Evolutionary conservation across 495 filamentous ascomycete genomes (phyloP).

Genomic region (Lasiosphaeria miniovina): DNA sequence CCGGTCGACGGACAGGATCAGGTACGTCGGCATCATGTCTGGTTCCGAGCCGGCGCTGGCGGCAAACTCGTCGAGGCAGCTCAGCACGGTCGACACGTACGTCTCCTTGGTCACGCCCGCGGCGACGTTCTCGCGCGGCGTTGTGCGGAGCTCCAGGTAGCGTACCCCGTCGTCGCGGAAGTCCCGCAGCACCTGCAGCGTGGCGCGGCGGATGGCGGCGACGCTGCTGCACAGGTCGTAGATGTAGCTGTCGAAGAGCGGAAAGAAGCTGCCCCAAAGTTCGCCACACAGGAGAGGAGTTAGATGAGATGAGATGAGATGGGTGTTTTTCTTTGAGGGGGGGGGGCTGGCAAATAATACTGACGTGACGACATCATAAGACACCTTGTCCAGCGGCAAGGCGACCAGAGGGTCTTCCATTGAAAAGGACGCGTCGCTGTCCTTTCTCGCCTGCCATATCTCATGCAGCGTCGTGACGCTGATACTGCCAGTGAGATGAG

Average conservation of each 20-base stretch:
- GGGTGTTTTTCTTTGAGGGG: not conserved
- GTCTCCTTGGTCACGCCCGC: conserved; percentile 53
- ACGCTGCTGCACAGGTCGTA: conserved; percentile 66
- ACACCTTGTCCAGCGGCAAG: conserved; percentile 66
- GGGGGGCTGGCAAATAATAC: conserved; percentile 27
- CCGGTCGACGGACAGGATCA: conserved; percentile 78
- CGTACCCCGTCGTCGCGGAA: conserved; percentile 71
- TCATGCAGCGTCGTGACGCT: conserved; percentile 71
- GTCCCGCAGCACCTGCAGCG: conserved; percentile 63
- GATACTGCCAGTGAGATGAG: conserved; percentile 81
- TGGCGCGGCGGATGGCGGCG: conserved; percentile 57
- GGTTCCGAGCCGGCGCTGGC: not conserved
- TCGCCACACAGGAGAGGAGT: conserved; percentile 13
- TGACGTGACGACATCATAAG: conserved; percentile 69
- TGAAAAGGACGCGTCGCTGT: conserved; percentile 44
- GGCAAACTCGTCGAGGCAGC: conserved; percentile 52
- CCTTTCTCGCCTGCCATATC: conserved; percentile 64
- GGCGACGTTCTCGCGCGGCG: conserved; percentile 59
- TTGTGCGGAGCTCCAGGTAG: conserved; percentile 81
- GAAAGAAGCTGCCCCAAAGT: conserved; percentile 57
- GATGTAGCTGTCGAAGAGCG: conserved; percentile 73
- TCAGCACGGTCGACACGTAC: conserved; percentile 66
- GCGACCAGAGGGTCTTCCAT: conserved; percentile 62
- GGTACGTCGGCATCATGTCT: conserved; percentile 47
- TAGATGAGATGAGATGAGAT: conserved; percentile 31